These are phyloP conservation scores for Clavariopsis aquatica DNA, from an alignment of 495 filamentous ascomycete genomes.

Conservation along the genomic window DNA sequence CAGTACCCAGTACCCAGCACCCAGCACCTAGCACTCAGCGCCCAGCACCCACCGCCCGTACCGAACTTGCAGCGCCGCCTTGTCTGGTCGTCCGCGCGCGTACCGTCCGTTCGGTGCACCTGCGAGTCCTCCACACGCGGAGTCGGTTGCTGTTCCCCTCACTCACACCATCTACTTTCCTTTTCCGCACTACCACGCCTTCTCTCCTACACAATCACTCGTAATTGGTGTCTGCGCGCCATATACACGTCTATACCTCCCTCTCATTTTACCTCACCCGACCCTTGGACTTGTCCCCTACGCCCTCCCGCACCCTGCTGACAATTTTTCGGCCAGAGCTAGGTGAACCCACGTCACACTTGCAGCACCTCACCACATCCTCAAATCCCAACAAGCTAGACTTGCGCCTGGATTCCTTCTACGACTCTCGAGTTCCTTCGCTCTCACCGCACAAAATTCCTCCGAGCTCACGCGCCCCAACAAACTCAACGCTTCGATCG, in stretches of 20 bases:
- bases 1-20: background rate
- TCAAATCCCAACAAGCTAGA: background rate
- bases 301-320: background rate
- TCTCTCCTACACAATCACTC: background rate
- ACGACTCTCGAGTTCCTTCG: background rate
- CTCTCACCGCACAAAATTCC: background rate
- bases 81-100: slow-evolving; percentile 2
- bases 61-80: slow-evolving; percentile 3
- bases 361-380: background rate
- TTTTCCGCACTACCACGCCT: background rate
- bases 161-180: background rate
- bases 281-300: background rate
- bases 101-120: background rate
- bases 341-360: background rate
- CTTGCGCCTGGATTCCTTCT: background rate
- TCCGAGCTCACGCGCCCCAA: background rate
- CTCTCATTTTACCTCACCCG: background rate
- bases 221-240: background rate
- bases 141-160: background rate
- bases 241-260: background rate
- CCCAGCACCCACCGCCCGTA: background rate
- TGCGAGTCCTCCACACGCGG: background rate
- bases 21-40: background rate
- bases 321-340: background rate
- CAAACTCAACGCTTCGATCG: background rate